Evolutionary conservation across 768 basidiomycete species (phyloP).

Genomic region (Trametes sanguinea): DNA sequence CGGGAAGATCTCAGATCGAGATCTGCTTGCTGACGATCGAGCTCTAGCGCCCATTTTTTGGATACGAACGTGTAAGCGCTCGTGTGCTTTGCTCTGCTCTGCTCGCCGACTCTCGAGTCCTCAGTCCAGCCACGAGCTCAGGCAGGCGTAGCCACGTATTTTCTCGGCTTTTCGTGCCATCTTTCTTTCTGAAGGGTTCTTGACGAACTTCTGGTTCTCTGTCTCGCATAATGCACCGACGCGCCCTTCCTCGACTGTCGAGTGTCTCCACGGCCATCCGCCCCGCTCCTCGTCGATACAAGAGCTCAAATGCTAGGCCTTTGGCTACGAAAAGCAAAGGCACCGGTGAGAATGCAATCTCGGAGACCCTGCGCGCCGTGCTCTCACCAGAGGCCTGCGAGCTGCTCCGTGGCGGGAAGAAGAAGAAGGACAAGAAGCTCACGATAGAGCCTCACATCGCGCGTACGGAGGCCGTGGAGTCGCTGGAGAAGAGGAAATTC

Average conservation of each 20-base stretch:
- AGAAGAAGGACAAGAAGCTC: not conserved
- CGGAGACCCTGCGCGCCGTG: conserved; percentile 2
- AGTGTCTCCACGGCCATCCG: conserved; percentile 4
- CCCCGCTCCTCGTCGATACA: not conserved
- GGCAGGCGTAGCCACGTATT: not conserved
- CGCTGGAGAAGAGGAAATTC: conserved; percentile 9
- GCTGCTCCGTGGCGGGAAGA: conserved; percentile 3
- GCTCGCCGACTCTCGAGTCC: not conserved
- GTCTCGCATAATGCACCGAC: not conserved
- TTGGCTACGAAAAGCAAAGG: no score
- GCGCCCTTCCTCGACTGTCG: not conserved
- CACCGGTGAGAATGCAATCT: not conserved
- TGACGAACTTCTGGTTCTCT: no score
- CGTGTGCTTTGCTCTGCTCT: not conserved
- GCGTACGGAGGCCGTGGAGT: not conserved
- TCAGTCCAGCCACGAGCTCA: not conserved
- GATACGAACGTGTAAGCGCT: not conserved
- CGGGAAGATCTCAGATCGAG: not conserved
- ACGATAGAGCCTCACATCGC: not conserved
- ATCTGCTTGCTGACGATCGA: not conserved
- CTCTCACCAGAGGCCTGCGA: conserved; percentile 14
- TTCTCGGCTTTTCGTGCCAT: no score
- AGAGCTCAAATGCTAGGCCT: not conserved
- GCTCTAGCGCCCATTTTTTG: not conserved
- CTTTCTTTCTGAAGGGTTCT: no score